These are phyloP conservation scores for Nannizzia gypsea DNA, from an alignment of 2,329 filamentous ascomycete genomes.

Conservation along the genomic window DNA sequence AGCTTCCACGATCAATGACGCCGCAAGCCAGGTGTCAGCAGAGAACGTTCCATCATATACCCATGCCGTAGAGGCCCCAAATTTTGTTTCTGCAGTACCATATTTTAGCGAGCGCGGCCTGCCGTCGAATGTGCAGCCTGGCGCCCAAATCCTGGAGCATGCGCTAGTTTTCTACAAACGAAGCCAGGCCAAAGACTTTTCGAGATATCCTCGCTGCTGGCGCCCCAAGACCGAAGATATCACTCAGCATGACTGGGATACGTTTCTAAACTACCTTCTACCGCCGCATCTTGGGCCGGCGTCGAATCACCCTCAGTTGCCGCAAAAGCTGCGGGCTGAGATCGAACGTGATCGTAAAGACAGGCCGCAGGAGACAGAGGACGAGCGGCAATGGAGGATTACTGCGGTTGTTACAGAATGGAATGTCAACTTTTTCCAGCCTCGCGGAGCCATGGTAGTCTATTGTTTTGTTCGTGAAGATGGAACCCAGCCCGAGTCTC, in stretches of 20 bases:
- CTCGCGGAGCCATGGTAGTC: conserved; percentile 24
- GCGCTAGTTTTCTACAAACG: conserved; percentile 31
- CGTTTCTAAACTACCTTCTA: conserved; percentile 33
- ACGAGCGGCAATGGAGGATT: conserved; percentile 29
- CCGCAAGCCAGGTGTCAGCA: conserved; percentile 11
- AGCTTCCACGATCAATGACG: conserved; percentile 9
- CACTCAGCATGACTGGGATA: conserved; percentile 34
- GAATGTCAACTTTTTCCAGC: conserved; percentile 34
- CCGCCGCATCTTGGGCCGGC: conserved; percentile 29
- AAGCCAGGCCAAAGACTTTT: conserved; percentile 32
- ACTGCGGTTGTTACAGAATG: conserved; percentile 32
- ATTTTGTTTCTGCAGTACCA: conserved; percentile 24
- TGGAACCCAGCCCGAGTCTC: conserved; percentile 24
- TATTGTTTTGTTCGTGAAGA: conserved; percentile 27
- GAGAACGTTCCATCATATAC: conserved; percentile 15
- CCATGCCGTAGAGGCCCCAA: conserved; percentile 7
- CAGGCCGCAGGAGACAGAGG: conserved; percentile 31
- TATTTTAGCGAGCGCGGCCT: conserved; percentile 30
- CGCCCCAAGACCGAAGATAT: conserved; percentile 24
- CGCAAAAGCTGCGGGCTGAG: conserved; percentile 29
- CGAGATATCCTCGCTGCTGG: conserved; percentile 33
- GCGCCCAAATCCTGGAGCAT: conserved; percentile 23
- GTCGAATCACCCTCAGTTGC: conserved; percentile 25
- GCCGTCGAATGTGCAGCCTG: conserved; percentile 17
- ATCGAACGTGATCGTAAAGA: conserved; percentile 33